phyloP scores from a whole-genome alignment of 805 yeast species.

The Jamesozyma hellenica region DNA sequence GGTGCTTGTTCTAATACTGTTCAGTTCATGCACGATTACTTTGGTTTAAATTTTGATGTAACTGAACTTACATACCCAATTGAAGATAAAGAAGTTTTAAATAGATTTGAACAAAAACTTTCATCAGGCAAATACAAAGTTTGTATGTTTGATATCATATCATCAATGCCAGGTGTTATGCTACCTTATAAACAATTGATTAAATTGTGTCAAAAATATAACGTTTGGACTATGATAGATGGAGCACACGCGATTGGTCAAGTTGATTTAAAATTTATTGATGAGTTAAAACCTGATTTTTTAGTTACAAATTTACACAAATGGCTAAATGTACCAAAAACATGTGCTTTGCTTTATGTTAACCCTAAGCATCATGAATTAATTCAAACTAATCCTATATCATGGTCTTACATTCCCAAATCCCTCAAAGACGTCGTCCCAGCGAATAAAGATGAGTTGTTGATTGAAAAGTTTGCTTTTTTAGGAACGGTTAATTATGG shows the following conservation, averaged over 20 bases:
- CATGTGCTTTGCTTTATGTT: conserved; percentile 51
- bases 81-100: conserved; percentile 33
- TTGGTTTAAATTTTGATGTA: conserved; percentile 30
- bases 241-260: conserved; percentile 66
- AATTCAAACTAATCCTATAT: conserved; percentile 50
- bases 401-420: conserved; percentile 29
- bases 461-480: conserved; percentile 35
- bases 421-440: background rate
- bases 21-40: conserved; percentile 29
- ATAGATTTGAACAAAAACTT: conserved; percentile 25
- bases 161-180: conserved; percentile 54
- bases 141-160: conserved; percentile 47
- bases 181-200: conserved; percentile 47
- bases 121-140: conserved; percentile 27
- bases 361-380: conserved; percentile 38
- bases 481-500: conserved; percentile 44
- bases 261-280: conserved; percentile 34
- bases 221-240: conserved; percentile 49
- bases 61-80: conserved; percentile 37
- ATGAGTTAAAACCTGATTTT: conserved; percentile 45
- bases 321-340: conserved; percentile 53
- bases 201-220: conserved; percentile 35
- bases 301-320: conserved; percentile 56
- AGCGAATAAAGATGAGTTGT: background rate
- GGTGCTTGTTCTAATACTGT: conserved; percentile 47